Conservation (phyloP, 1,284 basidiomycete genomes). For the Pterulicium gracile region DNA sequence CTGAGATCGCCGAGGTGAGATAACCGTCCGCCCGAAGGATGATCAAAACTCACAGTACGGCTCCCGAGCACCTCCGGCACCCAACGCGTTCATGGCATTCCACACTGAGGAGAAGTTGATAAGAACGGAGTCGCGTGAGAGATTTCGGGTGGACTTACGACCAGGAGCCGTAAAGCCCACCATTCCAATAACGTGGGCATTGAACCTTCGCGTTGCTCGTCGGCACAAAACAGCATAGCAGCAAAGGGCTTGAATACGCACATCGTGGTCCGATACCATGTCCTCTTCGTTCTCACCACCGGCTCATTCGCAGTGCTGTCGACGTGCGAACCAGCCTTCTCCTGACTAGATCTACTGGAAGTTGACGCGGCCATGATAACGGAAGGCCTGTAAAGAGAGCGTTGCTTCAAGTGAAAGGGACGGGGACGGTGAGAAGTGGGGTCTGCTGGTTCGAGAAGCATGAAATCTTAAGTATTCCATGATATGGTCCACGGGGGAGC, state of each 20-base stretch:
- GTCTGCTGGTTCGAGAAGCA: too few relatives aligned
- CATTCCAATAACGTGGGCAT: constrained; percentile 9
- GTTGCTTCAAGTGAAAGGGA: too few relatives aligned
- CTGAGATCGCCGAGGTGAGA: neutral
- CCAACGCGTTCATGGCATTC: constrained; percentile 5
- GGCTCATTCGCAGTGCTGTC: neutral
- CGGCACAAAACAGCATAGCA: too few relatives aligned
- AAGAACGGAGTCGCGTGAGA: neutral
- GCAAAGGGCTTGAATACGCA: constrained; percentile 2
- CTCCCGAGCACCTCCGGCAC: constrained; percentile 2
- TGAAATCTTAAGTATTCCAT: too few relatives aligned
- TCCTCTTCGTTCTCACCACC: constrained; percentile 5
- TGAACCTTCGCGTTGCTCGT: too few relatives aligned
- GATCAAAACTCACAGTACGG: neutral
- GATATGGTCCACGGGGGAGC: too few relatives aligned
- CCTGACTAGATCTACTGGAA: too few relatives aligned
- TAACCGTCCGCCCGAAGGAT: neutral
- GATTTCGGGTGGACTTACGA: constrained; percentile 2
- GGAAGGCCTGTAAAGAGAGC: too few relatives aligned
- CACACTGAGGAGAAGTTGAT: constrained; percentile 2
- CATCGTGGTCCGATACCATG: constrained; percentile 8
- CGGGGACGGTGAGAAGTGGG: too few relatives aligned
- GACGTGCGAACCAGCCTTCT: too few relatives aligned
- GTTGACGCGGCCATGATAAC: too few relatives aligned
- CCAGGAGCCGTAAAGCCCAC: constrained; percentile 9